These are phyloP conservation scores for Penicillium glabrum DNA, from an alignment of 2,329 filamentous ascomycete species.

Conservation along the genomic window DNA sequence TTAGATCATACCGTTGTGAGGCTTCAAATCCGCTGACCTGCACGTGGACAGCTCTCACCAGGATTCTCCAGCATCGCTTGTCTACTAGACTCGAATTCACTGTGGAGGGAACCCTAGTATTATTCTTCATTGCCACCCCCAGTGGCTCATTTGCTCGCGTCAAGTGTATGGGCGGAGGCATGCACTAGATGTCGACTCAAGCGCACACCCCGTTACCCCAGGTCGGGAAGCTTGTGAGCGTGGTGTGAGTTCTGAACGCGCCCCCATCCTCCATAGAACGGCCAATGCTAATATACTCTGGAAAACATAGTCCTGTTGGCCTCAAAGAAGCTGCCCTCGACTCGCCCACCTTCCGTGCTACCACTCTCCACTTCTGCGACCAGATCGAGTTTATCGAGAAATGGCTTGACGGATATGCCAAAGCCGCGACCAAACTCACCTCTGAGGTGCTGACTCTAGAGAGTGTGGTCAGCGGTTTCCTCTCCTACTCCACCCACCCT, in stretches of 20 bases:
- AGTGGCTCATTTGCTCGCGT: conserved; percentile 16
- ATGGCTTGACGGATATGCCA: conserved; percentile 79
- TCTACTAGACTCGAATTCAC: neutral
- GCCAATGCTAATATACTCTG: conserved; percentile 12
- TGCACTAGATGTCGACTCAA: conserved; percentile 43
- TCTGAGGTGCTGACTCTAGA: conserved; percentile 73
- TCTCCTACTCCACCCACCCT: conserved; percentile 73
- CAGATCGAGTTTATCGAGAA: conserved; percentile 87
- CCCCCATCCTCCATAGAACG: neutral
- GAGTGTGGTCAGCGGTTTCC: conserved; percentile 72
- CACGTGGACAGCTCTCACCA: conserved; percentile 15
- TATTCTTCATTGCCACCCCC: neutral
- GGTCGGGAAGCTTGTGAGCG: conserved; percentile 47
- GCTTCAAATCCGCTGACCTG: conserved; percentile 16
- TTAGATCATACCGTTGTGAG: conserved; percentile 29
- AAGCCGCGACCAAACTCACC: conserved; percentile 61
- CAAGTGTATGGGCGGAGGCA: conserved; percentile 36
- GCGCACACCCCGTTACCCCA: conserved; percentile 38
- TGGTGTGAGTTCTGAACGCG: conserved; percentile 40
- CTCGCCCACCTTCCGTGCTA: conserved; percentile 91
- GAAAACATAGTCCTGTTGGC: conserved; percentile 66
- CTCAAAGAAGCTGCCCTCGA: conserved; percentile 95
- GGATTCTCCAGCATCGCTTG: conserved; percentile 9
- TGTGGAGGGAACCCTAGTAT: neutral
- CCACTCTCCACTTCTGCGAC: conserved; percentile 81